A percentile compares a stretch with the other conserved stretches of the same genome.
Conservation (phyloP, 192 early-diverging fungal genomes). For the Linnemannia elongata region DNA sequence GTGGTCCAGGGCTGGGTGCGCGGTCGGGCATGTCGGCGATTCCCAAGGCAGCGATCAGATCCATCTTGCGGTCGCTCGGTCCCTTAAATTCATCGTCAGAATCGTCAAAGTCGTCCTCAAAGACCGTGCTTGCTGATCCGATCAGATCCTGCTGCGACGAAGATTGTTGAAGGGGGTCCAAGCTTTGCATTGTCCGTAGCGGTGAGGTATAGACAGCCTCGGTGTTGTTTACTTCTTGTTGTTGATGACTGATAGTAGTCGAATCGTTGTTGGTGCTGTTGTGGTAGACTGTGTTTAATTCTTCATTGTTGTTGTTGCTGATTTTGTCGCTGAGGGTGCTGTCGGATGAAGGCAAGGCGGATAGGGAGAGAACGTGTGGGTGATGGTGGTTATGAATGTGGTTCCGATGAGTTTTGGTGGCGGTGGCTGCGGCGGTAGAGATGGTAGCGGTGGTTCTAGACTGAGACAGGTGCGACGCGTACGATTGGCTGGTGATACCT, state of each 20-base stretch:
- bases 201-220: background rate
- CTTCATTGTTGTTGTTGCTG: background rate
- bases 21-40: slow-evolving; percentile 21
- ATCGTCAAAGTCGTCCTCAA: slow-evolving; percentile 19
- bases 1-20: background rate
- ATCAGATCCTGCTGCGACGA: slow-evolving; percentile 6
- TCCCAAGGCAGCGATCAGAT: slow-evolving; percentile 36
- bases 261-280: background rate
- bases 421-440: background rate
- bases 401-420: background rate
- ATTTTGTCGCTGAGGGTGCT: background rate
- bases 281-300: background rate
- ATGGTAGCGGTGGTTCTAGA: background rate
- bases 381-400: background rate
- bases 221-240: background rate
- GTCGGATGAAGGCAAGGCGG: background rate
- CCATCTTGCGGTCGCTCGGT: slow-evolving; percentile 19
- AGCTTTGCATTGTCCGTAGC: slow-evolving; percentile 10
- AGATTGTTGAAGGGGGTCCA: background rate
- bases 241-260: background rate
- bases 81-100: background rate
- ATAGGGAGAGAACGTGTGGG: background rate
- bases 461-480: slow-evolving; percentile 16
- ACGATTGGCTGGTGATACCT: background rate
- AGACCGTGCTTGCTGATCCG: background rate